A percentile compares a stretch with the other conserved stretches of the same genome.
Conservation (phyloP, 768 basidiomycete species). For the Gelatoporia subvermispora region DNA sequence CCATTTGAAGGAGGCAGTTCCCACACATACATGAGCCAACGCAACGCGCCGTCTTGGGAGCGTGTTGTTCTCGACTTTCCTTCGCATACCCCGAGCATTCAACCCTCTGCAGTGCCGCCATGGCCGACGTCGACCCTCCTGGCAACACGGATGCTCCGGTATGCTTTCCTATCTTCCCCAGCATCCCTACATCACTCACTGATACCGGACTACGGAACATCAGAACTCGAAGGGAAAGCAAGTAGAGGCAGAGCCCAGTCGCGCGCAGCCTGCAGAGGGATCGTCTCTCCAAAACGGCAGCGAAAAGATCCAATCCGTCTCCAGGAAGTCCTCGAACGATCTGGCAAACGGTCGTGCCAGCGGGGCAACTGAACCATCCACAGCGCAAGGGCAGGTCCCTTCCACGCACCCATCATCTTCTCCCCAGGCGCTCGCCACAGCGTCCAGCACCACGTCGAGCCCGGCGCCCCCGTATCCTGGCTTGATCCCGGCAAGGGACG, state of each 20-base stretch:
- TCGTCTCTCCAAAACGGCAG: conserved; percentile 8
- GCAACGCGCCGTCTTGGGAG: conserved; percentile 24
- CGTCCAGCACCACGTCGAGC: not conserved
- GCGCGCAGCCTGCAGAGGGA: conserved; percentile 21
- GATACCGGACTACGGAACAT: conserved; percentile 1
- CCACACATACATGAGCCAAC: conserved; percentile 17
- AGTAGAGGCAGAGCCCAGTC: conserved; percentile 18
- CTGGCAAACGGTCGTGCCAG: conserved; percentile 10
- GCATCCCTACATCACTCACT: not conserved
- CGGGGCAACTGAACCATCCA: conserved; percentile 7
- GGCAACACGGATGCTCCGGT: conserved; percentile 12
- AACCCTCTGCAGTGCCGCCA: conserved; percentile 21
- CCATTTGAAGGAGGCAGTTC: conserved; percentile 11
- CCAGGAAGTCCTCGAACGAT: conserved; percentile 1
- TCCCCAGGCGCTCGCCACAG: too few species aligned
- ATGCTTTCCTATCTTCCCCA: conserved; percentile 1
- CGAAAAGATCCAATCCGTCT: conserved; percentile 8
- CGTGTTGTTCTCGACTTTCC: conserved; percentile 20
- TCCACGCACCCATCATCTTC: conserved; percentile 10
- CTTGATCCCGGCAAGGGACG: conserved; percentile 19
- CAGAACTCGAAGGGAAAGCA: conserved; percentile 21
- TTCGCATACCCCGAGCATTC: conserved; percentile 19
- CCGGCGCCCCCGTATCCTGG: conserved; percentile 11
- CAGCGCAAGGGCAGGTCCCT: conserved; percentile 23
- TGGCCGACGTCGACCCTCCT: conserved; percentile 20